These are phyloP conservation scores for Trypanosoma mega DNA, from an alignment of 208 protist species.

Conservation along the genomic window DNA sequence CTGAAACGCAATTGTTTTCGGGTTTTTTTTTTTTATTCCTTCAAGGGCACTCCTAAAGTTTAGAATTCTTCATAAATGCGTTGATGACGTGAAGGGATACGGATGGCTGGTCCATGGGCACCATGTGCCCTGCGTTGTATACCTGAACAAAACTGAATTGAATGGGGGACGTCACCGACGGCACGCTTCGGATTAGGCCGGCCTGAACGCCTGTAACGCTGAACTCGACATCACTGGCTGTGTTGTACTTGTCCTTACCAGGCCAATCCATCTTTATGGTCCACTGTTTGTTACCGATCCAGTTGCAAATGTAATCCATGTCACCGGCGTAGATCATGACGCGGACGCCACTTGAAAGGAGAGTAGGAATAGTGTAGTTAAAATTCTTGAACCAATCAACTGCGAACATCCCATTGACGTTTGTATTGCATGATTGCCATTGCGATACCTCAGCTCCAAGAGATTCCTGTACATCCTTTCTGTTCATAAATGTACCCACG, in stretches of 20 bases:
- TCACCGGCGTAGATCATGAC: slow-evolving; percentile 93
- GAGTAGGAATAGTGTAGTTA: slow-evolving; percentile 49
- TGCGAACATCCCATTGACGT: slow-evolving; percentile 44
- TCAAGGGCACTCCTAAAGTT: too few relatives aligned
- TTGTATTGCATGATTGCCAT: slow-evolving; percentile 67
- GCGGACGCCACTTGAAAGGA: slow-evolving; percentile 61
- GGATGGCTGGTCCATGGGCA: slow-evolving; percentile 85
- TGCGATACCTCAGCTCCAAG: slow-evolving; percentile 47
- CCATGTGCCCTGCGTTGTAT: slow-evolving; percentile 87
- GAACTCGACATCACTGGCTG: too few relatives aligned
- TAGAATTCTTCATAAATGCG: slow-evolving; percentile 41
- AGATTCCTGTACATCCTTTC: slow-evolving; percentile 36
- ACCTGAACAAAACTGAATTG: slow-evolving; percentile 79
- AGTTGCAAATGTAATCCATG: slow-evolving; percentile 93
- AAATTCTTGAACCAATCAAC: slow-evolving; percentile 73
- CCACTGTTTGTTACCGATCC: slow-evolving; percentile 89
- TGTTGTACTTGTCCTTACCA: slow-evolving; percentile 52
- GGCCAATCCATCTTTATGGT: slow-evolving; percentile 66
- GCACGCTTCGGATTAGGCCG: slow-evolving; percentile 29
- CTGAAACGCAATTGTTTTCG: too few relatives aligned
- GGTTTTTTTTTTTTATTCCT: too few relatives aligned
- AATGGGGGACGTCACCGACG: slow-evolving; percentile 16
- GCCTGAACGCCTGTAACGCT: slow-evolving; percentile 14
- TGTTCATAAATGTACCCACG: slow-evolving; percentile 53
- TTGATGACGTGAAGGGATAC: slow-evolving; percentile 45